Evolutionary conservation across 140 eudicot species (phyloP), one percentile per base, ranked within the genome.

Genomic region (Ambrosia hybrid): DNA sequence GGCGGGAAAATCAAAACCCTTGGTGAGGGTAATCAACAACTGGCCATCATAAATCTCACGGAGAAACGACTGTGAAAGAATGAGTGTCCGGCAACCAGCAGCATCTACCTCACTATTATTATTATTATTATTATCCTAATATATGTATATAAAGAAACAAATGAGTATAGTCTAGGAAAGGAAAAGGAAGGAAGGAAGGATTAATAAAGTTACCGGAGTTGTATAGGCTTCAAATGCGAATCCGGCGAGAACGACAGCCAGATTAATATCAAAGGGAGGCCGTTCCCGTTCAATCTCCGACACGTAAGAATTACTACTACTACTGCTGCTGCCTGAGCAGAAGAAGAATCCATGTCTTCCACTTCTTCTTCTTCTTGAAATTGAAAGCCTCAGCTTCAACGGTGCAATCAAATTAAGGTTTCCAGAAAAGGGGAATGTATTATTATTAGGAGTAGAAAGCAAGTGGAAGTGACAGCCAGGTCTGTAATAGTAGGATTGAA

Each of bases 191-290:
- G 30, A 30, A 46, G 52, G 52, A 7, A 46, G 52, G 13, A 9
- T 7, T 8, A 41, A 2, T 46, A 16, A 3, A 5, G n/a, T 59
- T 51, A 94, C 80, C 2, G 96, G 99, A 53, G 85, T 87, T 16
- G 86, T 83, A 56, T 93, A 93, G 57, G 99, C 97, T 79, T 93
- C 97, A 74, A 93, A 93, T 13, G 99, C 99, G 49, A 93, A 93
- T 14, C 97, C 98, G 39, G 97, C 98, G 15, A 93, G 85, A 71
- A 93, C 80, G 48, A 93, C 97, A 0, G 97, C 98, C n/a, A 83
- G 86, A 75, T 90, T 93, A 51, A 93, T 84, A 67, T 93, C 98
- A 69, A 93, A 93, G 11, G 89, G 83, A 57, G 91, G 96, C 59
- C 87, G 84, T 57, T 87, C 75, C 10, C 8, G 8, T 11, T 87